phyloP scores from a whole-genome alignment of 177 flowering plant species.

The Telopea speciosissima region DNA sequence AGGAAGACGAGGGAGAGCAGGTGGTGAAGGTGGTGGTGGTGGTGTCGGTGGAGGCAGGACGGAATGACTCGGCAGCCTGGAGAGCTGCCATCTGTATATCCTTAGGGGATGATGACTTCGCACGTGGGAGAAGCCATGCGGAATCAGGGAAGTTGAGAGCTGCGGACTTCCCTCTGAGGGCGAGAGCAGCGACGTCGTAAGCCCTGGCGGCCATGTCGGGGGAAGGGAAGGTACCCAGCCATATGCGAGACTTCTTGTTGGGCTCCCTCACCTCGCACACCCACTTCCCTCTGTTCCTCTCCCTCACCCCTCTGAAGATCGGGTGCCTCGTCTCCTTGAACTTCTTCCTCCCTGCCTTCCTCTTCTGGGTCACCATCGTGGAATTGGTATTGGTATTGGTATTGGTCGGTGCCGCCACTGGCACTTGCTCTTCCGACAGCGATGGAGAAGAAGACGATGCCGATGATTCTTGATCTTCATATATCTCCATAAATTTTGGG shows the following conservation, averaged over 20 bases:
- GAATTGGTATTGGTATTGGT: no score
- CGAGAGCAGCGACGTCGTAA: constrained; percentile 41
- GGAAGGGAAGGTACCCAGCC: constrained; percentile 45
- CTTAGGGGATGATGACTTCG: background rate
- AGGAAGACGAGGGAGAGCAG: background rate
- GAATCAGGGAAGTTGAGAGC: constrained; percentile 35
- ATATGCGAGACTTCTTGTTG: constrained; percentile 26
- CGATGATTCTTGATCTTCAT: background rate
- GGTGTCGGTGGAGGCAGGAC: background rate
- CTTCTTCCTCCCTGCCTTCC: constrained; percentile 37
- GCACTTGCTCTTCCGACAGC: no score
- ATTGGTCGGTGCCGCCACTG: background rate
- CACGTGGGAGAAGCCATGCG: background rate
- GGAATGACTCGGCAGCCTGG: background rate
- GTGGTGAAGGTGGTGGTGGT: background rate
- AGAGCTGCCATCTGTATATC: background rate
- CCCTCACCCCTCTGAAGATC: constrained; percentile 35
- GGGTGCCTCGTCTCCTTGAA: constrained; percentile 45
- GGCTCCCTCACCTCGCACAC: constrained; percentile 46
- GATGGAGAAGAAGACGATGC: background rate
- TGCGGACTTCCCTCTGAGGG: constrained; percentile 31
- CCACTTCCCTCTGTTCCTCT: constrained; percentile 41
- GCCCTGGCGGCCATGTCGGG: constrained; percentile 55
- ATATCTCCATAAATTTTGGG: no score
- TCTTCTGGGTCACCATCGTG: constrained; percentile 3